Percentiles rank a stretch among this genome's conserved stretches.
phyloP scores from a whole-genome alignment of 306 rosid genomes.

The Castanospermum australe region DNA sequence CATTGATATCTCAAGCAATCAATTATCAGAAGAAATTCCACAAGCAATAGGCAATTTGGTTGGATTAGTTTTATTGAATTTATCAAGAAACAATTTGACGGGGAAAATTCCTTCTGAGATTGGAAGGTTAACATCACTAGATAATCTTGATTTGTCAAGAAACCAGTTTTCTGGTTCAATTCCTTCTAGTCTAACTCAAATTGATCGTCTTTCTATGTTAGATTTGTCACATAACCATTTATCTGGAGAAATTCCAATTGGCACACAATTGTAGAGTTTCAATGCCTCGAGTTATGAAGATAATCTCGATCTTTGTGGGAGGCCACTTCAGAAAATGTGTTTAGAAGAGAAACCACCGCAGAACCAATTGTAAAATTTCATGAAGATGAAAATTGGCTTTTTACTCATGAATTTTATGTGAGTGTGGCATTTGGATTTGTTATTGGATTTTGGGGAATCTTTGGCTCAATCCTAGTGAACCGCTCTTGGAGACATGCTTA shows the following conservation, averaged over 20 bases:
- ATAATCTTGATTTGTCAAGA: conserved; percentile 26
- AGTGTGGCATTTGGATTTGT: conserved; percentile 13
- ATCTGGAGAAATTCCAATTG: conserved; percentile 13
- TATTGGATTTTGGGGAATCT: neutral
- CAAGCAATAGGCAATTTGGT: neutral
- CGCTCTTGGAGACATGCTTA: conserved; percentile 21
- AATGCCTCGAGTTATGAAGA: conserved; percentile 5
- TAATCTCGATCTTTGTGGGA: conserved; percentile 12
- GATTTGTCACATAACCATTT: conserved; percentile 5
- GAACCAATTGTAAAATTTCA: neutral
- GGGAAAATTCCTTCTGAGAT: neutral
- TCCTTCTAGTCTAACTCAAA: conserved; percentile 15
- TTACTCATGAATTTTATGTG: neutral
- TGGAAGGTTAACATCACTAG: conserved; percentile 1
- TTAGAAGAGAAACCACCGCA: neutral
- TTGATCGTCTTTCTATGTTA: conserved; percentile 11
- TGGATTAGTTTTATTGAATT: conserved; percentile 15
- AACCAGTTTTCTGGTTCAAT: conserved; percentile 11
- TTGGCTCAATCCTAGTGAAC: neutral
- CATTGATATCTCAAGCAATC: conserved; percentile 30
- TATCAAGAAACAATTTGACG: conserved; percentile 5
- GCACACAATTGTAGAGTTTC: conserved; percentile 23
- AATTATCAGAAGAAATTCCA: conserved; percentile 14
- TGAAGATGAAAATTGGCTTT: neutral
- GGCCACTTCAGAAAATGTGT: conserved; percentile 14